phyloP scores from a whole-genome alignment of 768 basidiomycete genomes.

The Pleurotus citrinopileatus region DNA sequence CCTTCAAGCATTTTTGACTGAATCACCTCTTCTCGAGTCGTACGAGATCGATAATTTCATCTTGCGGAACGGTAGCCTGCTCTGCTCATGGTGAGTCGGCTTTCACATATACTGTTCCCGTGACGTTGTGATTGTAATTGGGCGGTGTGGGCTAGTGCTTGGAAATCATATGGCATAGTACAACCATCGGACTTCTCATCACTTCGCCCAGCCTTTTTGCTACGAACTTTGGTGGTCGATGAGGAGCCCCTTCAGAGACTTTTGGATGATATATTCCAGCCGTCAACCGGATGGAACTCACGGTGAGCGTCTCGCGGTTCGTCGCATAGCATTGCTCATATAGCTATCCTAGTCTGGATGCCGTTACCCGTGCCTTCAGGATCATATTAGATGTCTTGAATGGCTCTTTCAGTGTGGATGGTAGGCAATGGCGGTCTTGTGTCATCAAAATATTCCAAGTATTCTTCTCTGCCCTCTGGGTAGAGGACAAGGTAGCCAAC shows the following conservation, averaged over 20 bases:
- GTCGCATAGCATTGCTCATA: neutral
- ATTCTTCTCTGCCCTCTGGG: constrained; percentile 65
- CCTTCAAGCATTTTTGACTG: constrained; percentile 54
- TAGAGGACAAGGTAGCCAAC: constrained; percentile 51
- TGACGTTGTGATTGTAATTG: neutral
- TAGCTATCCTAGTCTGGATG: constrained; percentile 39
- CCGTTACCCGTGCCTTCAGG: constrained; percentile 55
- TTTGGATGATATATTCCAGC: constrained; percentile 37
- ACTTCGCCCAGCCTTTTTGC: constrained; percentile 52
- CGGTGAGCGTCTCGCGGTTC: constrained; percentile 36
- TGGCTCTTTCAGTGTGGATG: constrained; percentile 58
- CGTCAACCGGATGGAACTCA: constrained; percentile 40
- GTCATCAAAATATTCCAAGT: constrained; percentile 54
- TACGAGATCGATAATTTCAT: constrained; percentile 76
- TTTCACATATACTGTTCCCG: neutral
- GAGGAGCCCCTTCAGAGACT: constrained; percentile 56
- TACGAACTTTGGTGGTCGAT: constrained; percentile 62
- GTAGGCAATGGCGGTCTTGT: constrained; percentile 65
- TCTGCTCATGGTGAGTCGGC: constrained; percentile 54
- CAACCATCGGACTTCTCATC: constrained; percentile 51
- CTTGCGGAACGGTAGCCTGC: constrained; percentile 52
- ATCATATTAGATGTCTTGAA: constrained; percentile 66
- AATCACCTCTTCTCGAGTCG: constrained; percentile 57
- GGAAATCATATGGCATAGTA: constrained; percentile 66
- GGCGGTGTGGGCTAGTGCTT: constrained; percentile 42